Percentiles rank a stretch among this genome's conserved stretches.
Conservation (phyloP, 2,329 filamentous ascomycete species). For the Phoma sp. region DNA sequence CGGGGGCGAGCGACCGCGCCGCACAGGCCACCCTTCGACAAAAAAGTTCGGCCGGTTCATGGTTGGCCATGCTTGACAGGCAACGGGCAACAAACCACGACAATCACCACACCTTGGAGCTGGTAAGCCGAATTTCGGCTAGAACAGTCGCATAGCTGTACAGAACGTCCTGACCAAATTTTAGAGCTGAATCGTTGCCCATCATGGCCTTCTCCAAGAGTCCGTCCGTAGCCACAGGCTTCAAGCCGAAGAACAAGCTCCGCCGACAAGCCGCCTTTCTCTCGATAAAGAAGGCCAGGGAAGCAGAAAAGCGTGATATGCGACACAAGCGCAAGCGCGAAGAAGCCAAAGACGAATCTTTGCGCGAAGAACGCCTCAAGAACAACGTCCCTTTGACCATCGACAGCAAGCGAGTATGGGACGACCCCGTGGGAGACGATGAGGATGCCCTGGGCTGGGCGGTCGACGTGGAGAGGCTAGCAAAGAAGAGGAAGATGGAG, state of each 20-base stretch:
- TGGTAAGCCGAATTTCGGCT: background rate
- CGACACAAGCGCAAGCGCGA: slow-evolving; percentile 81
- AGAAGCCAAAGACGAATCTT: slow-evolving; percentile 80
- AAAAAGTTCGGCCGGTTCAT: slow-evolving; percentile 20
- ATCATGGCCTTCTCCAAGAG: slow-evolving; percentile 59
- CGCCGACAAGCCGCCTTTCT: slow-evolving; percentile 79
- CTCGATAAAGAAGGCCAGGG: slow-evolving; percentile 76
- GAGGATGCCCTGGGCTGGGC: slow-evolving; percentile 52
- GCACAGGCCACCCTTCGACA: slow-evolving; percentile 6
- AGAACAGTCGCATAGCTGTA: background rate
- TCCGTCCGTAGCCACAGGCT: slow-evolving; percentile 54
- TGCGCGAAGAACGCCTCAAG: slow-evolving; percentile 74
- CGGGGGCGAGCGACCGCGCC: background rate
- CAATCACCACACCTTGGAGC: background rate
- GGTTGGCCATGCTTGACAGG: background rate
- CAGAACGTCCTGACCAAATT: background rate
- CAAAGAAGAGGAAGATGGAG: slow-evolving; percentile 53
- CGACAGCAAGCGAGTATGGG: slow-evolving; percentile 71
- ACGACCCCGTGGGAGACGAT: slow-evolving; percentile 58
- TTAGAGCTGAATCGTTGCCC: background rate
- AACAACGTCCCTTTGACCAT: slow-evolving; percentile 71
- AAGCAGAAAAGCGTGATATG: slow-evolving; percentile 75
- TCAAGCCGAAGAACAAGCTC: slow-evolving; percentile 75
- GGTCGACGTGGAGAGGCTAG: slow-evolving; percentile 53
- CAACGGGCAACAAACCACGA: background rate